These are phyloP conservation scores for Lepiota venenata DNA, from an alignment of 768 basidiomycete species.

Conservation along the genomic window DNA sequence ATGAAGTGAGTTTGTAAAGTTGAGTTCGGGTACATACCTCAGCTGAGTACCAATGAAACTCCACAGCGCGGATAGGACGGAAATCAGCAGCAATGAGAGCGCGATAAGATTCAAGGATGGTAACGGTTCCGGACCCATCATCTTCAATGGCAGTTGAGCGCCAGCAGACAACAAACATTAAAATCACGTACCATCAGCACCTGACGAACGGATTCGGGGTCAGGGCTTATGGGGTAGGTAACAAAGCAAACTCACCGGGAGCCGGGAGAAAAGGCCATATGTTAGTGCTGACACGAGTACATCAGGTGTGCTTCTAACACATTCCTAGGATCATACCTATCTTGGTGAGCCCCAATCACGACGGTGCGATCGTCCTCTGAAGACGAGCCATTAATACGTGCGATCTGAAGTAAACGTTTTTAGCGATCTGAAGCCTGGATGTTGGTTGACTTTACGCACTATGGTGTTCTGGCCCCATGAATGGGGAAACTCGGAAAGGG, in stretches of 20 bases:
- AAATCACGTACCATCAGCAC: constrained; percentile 42
- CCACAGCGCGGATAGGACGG: constrained; percentile 59
- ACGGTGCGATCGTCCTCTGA: constrained; percentile 57
- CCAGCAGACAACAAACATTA: constrained; percentile 13
- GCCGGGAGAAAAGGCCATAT: constrained; percentile 75
- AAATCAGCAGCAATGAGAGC: constrained; percentile 67
- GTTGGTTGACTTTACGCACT: constrained; percentile 34
- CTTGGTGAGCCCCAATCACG: constrained; percentile 79
- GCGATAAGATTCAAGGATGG: constrained; percentile 76
- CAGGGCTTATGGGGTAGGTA: not conserved
- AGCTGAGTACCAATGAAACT: constrained; percentile 86
- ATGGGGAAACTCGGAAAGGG: constrained; percentile 70
- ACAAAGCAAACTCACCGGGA: constrained; percentile 49
- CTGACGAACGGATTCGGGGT: constrained; percentile 23
- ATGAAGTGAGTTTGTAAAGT: constrained; percentile 7
- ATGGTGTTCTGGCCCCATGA: constrained; percentile 85
- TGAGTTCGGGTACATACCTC: constrained; percentile 44
- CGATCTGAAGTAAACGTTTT: constrained; percentile 45
- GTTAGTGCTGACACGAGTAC: constrained; percentile 49
- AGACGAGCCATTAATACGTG: constrained; percentile 72
- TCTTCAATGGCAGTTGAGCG: constrained; percentile 39
- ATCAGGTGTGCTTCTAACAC: not conserved
- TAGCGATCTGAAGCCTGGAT: constrained; percentile 4
- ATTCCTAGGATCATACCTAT: constrained; percentile 46
- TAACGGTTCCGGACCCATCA: constrained; percentile 76